These are phyloP conservation scores for Bassia scoparia DNA, from an alignment of 148 eudicot genomes.

Conservation along the genomic window DNA sequence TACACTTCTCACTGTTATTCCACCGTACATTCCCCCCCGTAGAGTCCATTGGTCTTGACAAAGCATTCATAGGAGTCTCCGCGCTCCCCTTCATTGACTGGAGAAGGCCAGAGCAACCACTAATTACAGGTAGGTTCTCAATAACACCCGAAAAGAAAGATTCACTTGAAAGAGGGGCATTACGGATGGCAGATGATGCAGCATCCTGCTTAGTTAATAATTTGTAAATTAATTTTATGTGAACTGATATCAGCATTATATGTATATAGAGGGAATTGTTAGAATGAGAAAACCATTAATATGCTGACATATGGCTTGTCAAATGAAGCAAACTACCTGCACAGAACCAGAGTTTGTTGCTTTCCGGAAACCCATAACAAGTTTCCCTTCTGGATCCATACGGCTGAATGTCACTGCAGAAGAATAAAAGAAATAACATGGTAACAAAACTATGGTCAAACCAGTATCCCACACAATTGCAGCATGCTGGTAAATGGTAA, in stretches of 20 bases:
- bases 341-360: conserved; percentile 47
- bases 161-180: conserved; percentile 39
- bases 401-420: conserved; percentile 85
- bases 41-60: conserved; percentile 47
- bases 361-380: conserved; percentile 89
- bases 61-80: conserved; percentile 44
- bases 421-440: conserved; percentile 17
- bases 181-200: conserved; percentile 32
- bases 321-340: conserved; percentile 40
- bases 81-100: conserved; percentile 59
- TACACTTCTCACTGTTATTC: conserved; percentile 45
- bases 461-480: conserved; percentile 8
- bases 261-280: no score
- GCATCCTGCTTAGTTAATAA: conserved; percentile 34
- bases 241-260: conserved; percentile 8
- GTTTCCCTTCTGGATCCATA: conserved; percentile 90
- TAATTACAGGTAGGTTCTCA: conserved; percentile 39
- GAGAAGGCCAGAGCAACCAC: conserved; percentile 48
- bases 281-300: no score
- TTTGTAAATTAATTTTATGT: conserved; percentile 16
- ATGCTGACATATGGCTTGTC: no score
- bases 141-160: conserved; percentile 33
- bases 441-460: conserved; percentile 7
- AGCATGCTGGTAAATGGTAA: not conserved
- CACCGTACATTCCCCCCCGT: conserved; percentile 40